phyloP scores from a whole-genome alignment of 108 stramenopile species.

The Skeletonema tropicum region DNA sequence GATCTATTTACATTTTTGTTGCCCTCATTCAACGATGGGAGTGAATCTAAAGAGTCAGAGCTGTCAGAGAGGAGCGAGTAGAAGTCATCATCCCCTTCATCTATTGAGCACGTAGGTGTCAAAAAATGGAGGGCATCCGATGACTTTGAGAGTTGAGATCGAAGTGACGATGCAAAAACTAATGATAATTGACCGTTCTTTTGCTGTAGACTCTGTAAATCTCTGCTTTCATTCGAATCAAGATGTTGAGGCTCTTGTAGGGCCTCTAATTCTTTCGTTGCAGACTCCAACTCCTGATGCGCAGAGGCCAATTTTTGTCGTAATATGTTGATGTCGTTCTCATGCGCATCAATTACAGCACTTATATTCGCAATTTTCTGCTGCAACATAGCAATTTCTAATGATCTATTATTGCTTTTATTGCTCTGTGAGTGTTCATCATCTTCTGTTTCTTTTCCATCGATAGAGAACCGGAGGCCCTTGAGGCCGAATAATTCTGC shows the following conservation, averaged over 20 bases:
- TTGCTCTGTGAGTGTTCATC: slow-evolving; percentile 9
- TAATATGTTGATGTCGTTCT: slow-evolving; percentile 30
- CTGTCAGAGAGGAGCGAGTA: slow-evolving; percentile 23
- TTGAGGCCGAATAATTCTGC: slow-evolving; percentile 29
- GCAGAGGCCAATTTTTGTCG: slow-evolving; percentile 32
- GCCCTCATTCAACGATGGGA: slow-evolving; percentile 16
- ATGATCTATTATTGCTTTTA: slow-evolving; percentile 11
- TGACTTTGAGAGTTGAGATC: slow-evolving; percentile 26
- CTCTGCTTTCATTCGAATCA: slow-evolving; percentile 29
- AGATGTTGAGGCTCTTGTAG: slow-evolving; percentile 14
- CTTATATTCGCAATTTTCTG: slow-evolving; percentile 36
- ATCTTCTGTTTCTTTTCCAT: not conserved
- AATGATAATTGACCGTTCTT: slow-evolving; percentile 1
- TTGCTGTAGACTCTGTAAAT: not conserved
- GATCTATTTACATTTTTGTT: not conserved
- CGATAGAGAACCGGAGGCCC: slow-evolving; percentile 7
- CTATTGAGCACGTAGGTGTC: slow-evolving; percentile 24
- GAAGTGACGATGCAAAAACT: slow-evolving; percentile 15
- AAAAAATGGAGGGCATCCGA: slow-evolving; percentile 28
- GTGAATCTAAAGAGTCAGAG: slow-evolving; percentile 28
- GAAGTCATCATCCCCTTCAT: slow-evolving; percentile 35
- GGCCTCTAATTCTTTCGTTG: slow-evolving; percentile 30
- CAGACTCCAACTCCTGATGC: slow-evolving; percentile 36
- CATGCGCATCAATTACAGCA: slow-evolving; percentile 30
- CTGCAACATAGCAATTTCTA: slow-evolving; percentile 15